These are phyloP conservation scores for Dictyostelium discoideum DNA, from an alignment of 78 protist species.

Conservation along the genomic window DNA sequence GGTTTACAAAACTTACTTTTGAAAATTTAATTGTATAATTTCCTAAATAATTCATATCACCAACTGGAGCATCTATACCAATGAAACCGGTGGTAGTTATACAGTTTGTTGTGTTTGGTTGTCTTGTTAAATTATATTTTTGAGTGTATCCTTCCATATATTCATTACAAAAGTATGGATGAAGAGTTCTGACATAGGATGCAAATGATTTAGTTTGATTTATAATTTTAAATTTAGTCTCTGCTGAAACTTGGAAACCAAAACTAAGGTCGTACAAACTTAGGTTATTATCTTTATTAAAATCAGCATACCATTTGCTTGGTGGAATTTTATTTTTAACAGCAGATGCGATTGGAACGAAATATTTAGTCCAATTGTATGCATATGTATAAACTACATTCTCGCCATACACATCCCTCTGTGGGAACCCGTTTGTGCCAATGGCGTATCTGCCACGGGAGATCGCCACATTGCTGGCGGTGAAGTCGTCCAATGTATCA, in stretches of 20 bases:
- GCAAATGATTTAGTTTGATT: not conserved
- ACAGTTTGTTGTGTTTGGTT: not conserved
- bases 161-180: conserved; percentile 35
- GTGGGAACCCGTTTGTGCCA: conserved; percentile 63
- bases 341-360: not conserved
- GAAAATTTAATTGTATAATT: not conserved
- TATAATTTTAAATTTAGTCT: not conserved
- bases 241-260: not conserved
- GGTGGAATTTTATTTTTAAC: not conserved
- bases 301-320: not conserved
- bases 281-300: not conserved
- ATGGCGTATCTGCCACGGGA: not conserved
- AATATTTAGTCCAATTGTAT: conserved; percentile 34
- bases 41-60: conserved; percentile 27
- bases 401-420: conserved; percentile 15
- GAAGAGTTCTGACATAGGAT: not conserved
- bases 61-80: conserved; percentile 1
- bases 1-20: not conserved
- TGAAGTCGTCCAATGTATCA: conserved; percentile 17
- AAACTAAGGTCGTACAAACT: not conserved
- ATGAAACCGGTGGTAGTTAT: not conserved
- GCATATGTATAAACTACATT: conserved; percentile 1
- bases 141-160: not conserved
- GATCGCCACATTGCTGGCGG: not conserved
- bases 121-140: not conserved